Conservation (phyloP, 257 asterid genomes). For the Jaltomata sinuosa region DNA sequence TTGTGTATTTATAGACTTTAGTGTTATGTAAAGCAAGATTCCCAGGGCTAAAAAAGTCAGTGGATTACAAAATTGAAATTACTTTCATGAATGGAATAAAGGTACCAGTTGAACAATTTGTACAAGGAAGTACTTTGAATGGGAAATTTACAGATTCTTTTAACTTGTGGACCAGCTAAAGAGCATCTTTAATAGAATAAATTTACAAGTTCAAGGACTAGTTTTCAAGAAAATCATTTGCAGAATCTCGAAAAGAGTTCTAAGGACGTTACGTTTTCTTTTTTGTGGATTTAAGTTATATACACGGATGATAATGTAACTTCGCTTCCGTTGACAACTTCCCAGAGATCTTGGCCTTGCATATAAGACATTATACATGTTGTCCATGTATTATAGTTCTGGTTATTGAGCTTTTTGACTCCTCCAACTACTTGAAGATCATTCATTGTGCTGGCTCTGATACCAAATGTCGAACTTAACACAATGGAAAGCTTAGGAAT, state of each 20-base stretch:
- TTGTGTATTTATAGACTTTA: slow-evolving; percentile 16
- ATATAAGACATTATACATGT: no score
- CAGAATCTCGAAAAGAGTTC: background rate
- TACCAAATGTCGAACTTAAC: no score
- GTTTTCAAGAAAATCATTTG: background rate
- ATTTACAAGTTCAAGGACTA: background rate
- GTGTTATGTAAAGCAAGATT: slow-evolving; percentile 5
- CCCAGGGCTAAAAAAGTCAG: slow-evolving; percentile 3
- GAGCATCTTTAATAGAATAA: background rate
- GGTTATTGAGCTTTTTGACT: no score
- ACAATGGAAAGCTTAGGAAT: no score
- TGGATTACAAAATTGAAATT: background rate
- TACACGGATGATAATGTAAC: no score
- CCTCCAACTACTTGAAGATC: no score
- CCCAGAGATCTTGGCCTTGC: no score
- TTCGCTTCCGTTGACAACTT: no score
- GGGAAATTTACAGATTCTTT: background rate
- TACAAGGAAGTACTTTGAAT: background rate
- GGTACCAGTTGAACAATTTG: background rate
- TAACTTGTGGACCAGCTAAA: background rate
- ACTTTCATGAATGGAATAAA: slow-evolving; percentile 11
- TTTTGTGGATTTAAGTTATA: no score
- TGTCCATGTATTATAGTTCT: no score
- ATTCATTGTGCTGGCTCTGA: no score
- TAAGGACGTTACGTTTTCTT: background rate